phyloP scores from a whole-genome alignment of 148 eudicot genomes.

The Fagopyrum homotropicum region DNA sequence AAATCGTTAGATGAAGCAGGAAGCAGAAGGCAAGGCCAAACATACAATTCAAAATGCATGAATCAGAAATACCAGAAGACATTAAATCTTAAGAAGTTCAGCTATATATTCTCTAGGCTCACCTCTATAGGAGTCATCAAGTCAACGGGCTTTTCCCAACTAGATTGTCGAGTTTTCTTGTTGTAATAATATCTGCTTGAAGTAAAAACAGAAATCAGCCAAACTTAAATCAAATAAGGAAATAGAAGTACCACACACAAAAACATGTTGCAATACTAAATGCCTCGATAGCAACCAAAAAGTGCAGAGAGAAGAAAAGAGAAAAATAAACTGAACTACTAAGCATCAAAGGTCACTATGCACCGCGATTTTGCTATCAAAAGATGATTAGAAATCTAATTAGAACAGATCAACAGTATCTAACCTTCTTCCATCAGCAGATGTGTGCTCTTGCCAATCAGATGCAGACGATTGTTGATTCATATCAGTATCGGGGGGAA shows the following conservation, averaged over 20 bases:
- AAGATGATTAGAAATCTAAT: background rate
- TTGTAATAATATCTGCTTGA: slow-evolving; percentile 77
- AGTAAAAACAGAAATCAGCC: background rate
- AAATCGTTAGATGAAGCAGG: slow-evolving; percentile 9
- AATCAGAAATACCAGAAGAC: background rate
- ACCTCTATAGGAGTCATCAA: slow-evolving; percentile 96
- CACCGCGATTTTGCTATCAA: background rate
- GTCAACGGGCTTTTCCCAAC: slow-evolving; percentile 97
- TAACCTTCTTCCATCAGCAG: slow-evolving; percentile 83
- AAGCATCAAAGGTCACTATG: background rate
- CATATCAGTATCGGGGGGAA: slow-evolving; percentile 30
- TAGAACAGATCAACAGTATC: background rate
- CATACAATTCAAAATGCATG: slow-evolving; percentile 11
- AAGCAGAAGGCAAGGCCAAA: background rate
- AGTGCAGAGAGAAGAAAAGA: background rate
- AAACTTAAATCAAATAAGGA: background rate
- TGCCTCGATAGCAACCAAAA: background rate
- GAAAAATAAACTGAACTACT: background rate
- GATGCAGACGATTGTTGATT: slow-evolving; percentile 46
- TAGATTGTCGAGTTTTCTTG: slow-evolving; percentile 83
- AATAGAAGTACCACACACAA: background rate
- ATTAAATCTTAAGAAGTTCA: slow-evolving; percentile 9
- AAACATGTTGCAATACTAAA: background rate
- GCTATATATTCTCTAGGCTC: slow-evolving; percentile 27
- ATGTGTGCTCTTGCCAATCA: slow-evolving; percentile 90